Conservation (phyloP, 768 basidiomycete species). For the Russula brevipes region DNA sequence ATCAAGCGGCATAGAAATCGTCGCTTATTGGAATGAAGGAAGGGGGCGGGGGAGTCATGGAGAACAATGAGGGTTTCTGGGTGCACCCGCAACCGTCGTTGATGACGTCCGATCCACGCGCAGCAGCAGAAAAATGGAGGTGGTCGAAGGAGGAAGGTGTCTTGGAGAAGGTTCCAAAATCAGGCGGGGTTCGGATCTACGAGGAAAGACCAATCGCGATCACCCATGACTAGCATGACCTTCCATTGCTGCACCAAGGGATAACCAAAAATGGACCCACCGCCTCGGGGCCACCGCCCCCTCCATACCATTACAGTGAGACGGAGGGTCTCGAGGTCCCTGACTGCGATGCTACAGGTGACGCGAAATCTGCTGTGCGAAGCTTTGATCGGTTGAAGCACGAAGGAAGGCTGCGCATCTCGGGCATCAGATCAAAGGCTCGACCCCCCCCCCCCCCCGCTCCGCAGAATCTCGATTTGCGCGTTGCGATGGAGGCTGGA, state of each 20-base stretch:
- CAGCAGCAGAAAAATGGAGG: neutral
- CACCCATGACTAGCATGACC: neutral
- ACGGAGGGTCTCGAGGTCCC: neutral
- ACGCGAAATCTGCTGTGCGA: too few relatives aligned
- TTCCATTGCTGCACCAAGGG: neutral
- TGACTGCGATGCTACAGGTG: neutral
- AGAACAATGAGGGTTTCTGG: neutral
- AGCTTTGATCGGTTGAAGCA: neutral
- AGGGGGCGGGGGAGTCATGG: neutral
- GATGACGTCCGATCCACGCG: neutral
- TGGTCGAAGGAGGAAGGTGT: neutral
- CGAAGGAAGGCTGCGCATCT: neutral
- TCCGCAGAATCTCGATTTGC: neutral
- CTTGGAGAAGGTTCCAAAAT: neutral
- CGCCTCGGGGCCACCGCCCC: neutral
- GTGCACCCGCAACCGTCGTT: neutral
- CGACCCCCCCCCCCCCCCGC: neutral
- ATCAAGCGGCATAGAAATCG: neutral
- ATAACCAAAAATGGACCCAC: neutral
- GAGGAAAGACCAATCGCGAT: neutral
- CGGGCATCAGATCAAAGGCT: neutral
- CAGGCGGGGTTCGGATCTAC: neutral
- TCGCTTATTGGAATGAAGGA: neutral
- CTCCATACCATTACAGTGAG: neutral
- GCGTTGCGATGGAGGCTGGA: neutral